These are phyloP conservation scores for Xerocomellus intermedius DNA, from an alignment of 768 basidiomycete genomes.

Conservation along the genomic window DNA sequence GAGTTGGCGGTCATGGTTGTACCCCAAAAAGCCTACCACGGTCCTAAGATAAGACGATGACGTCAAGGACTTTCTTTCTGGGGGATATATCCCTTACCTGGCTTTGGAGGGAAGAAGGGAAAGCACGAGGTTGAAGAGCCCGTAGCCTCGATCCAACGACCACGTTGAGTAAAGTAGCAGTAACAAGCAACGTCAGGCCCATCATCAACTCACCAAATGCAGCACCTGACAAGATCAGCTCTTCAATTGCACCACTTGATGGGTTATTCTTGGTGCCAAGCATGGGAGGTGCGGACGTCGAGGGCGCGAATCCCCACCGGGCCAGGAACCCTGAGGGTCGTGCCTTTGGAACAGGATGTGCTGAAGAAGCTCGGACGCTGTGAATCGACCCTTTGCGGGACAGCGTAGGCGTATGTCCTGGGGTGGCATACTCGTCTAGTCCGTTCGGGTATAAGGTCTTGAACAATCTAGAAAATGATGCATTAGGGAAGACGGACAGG, in stretches of 20 bases:
- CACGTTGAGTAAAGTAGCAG: background rate
- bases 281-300: conserved; percentile 11
- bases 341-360: conserved; percentile 14
- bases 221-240: conserved; percentile 69
- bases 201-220: conserved; percentile 61
- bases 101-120: conserved; percentile 71
- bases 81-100: conserved; percentile 43
- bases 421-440: conserved; percentile 44
- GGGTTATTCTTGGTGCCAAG: conserved; percentile 23
- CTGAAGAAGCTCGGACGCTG: conserved; percentile 16
- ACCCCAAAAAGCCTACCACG: conserved; percentile 75
- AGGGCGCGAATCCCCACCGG: conserved; percentile 30
- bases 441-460: conserved; percentile 66
- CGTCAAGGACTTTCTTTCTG: background rate
- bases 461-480: conserved; percentile 47
- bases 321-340: conserved; percentile 37
- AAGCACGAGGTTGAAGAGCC: conserved; percentile 78
- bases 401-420: conserved; percentile 32
- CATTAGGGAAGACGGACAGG: conserved; percentile 1
- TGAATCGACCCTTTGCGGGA: conserved; percentile 37
- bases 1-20: conserved; percentile 65
- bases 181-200: background rate
- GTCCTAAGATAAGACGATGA: conserved; percentile 39
- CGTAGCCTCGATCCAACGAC: conserved; percentile 39
- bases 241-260: conserved; percentile 61